Conservation (phyloP, 2,329 filamentous ascomycete species). For the Colletotrichum melonis region DNA sequence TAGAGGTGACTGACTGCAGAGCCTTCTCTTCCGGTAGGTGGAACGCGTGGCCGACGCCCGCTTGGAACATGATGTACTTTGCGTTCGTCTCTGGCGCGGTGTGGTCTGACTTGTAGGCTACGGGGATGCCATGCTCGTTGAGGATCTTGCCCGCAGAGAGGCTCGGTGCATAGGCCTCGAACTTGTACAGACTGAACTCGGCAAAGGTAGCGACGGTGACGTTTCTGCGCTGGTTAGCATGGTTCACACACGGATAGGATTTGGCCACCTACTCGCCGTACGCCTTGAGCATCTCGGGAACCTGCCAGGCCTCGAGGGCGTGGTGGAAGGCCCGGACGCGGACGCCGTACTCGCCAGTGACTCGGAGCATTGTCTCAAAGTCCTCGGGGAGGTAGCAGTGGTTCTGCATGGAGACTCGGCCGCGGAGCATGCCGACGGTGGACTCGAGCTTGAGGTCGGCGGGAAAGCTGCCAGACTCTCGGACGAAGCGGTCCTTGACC, state of each 20-base stretch:
- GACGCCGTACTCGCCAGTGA: conserved; percentile 56
- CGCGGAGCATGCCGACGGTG: conserved; percentile 52
- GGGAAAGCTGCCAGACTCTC: conserved; percentile 39
- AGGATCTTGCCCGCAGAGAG: conserved; percentile 53
- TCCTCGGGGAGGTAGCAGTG: conserved; percentile 59
- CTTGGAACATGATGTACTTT: conserved; percentile 55
- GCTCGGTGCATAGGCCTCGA: conserved; percentile 53
- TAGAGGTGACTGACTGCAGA: conserved; percentile 56
- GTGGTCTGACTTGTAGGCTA: conserved; percentile 58
- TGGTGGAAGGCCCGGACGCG: conserved; percentile 54
- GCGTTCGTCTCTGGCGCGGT: conserved; percentile 47
- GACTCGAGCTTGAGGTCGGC: conserved; percentile 53
- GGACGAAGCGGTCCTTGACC: conserved; percentile 38
- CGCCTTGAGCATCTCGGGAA: conserved; percentile 52
- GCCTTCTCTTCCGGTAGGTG: conserved; percentile 52
- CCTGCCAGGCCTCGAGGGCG: conserved; percentile 52
- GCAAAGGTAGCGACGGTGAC: conserved; percentile 56
- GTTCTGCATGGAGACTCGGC: conserved; percentile 53
- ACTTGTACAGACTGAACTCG: conserved; percentile 54
- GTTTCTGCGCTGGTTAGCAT: conserved; percentile 41
- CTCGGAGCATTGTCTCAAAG: conserved; percentile 54
- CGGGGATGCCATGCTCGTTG: conserved; percentile 50
- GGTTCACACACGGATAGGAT: conserved; percentile 4
- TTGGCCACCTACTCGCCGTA: conserved; percentile 41
- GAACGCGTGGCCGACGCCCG: conserved; percentile 54